A percentile compares a stretch with the other conserved stretches of the same genome.
phyloP scores from a whole-genome alignment of 228 moss, liverwort and hornwort species.

The Sphagnum magellanicum region DNA sequence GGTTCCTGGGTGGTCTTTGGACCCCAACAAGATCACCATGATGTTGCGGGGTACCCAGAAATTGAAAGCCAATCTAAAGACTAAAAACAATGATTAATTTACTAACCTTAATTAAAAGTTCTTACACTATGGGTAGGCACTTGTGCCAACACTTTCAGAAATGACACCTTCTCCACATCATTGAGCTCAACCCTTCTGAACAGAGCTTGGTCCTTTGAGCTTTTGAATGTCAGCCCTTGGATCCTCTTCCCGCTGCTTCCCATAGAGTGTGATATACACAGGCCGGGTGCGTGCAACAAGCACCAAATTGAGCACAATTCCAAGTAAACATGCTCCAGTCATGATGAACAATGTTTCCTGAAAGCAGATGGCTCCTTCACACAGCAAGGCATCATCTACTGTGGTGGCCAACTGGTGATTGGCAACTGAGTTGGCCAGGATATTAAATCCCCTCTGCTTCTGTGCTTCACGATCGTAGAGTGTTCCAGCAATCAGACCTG shows the following conservation, averaged over 20 bases:
- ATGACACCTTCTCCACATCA: too few species aligned
- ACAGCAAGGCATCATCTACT: slow-evolving; percentile 26
- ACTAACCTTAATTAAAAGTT: too few species aligned
- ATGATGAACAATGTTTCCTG: slow-evolving; percentile 63
- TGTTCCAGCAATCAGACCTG: slow-evolving; percentile 75
- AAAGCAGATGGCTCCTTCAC: slow-evolving; percentile 75
- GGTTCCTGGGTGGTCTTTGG: too few species aligned
- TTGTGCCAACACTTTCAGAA: too few species aligned
- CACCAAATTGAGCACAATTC: slow-evolving; percentile 54
- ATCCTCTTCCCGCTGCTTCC: slow-evolving; percentile 34
- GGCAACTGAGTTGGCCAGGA: background rate
- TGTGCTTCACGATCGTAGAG: slow-evolving; percentile 73
- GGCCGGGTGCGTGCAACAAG: slow-evolving; percentile 59
- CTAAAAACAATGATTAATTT: too few species aligned
- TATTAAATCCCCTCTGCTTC: slow-evolving; percentile 34
- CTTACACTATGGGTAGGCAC: too few species aligned
- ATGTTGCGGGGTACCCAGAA: too few species aligned
- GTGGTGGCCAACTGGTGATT: too few species aligned
- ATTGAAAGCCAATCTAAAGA: too few species aligned
- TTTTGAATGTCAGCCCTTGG: slow-evolving; percentile 5
- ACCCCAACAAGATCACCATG: too few species aligned
- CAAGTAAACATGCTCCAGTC: slow-evolving; percentile 59
- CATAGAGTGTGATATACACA: slow-evolving; percentile 73
- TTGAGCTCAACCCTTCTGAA: too few species aligned
- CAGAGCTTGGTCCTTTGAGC: too few species aligned